Percentiles rank a stretch among this genome's conserved stretches.
These are phyloP conservation scores for Plantago major DNA, from an alignment of 257 asterid species.

Conservation along the genomic window DNA sequence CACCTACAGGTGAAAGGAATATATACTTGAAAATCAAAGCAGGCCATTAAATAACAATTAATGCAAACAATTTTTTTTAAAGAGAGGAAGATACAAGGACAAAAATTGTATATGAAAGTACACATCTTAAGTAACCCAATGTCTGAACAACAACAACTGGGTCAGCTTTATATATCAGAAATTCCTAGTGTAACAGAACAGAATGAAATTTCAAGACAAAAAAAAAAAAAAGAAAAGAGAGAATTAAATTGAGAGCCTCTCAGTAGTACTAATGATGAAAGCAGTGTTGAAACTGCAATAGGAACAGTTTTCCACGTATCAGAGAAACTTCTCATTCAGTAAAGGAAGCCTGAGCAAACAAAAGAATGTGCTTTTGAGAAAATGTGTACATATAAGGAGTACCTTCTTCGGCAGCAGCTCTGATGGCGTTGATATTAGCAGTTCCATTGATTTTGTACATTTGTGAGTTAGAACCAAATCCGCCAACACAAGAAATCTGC, in stretches of 20 bases:
- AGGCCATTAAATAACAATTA: not conserved
- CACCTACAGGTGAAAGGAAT: slow-evolving; percentile 37
- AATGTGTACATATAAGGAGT: slow-evolving; percentile 11
- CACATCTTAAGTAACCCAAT: too few relatives aligned
- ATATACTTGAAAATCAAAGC: not conserved
- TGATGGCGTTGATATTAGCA: slow-evolving; percentile 92
- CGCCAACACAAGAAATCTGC: slow-evolving; percentile 98
- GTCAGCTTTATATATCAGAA: too few relatives aligned
- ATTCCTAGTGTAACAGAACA: too few relatives aligned
- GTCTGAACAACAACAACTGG: too few relatives aligned
- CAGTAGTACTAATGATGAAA: too few relatives aligned
- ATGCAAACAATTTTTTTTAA: not conserved
- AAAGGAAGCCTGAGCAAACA: not conserved
- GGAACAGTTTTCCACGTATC: not conserved
- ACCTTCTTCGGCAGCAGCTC: slow-evolving; percentile 97
- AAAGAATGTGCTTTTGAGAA: not conserved
- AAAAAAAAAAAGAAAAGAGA: too few relatives aligned
- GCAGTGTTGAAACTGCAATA: too few relatives aligned
- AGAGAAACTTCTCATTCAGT: not conserved
- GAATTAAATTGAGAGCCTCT: too few relatives aligned
- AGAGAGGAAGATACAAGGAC: not conserved
- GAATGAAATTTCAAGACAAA: too few relatives aligned
- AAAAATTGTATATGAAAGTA: not conserved
- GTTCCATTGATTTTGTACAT: slow-evolving; percentile 98
- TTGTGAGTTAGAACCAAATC: slow-evolving; percentile 84